phyloP scores from a whole-genome alignment of 305 asterid species.

The Fraxinus sp. region DNA sequence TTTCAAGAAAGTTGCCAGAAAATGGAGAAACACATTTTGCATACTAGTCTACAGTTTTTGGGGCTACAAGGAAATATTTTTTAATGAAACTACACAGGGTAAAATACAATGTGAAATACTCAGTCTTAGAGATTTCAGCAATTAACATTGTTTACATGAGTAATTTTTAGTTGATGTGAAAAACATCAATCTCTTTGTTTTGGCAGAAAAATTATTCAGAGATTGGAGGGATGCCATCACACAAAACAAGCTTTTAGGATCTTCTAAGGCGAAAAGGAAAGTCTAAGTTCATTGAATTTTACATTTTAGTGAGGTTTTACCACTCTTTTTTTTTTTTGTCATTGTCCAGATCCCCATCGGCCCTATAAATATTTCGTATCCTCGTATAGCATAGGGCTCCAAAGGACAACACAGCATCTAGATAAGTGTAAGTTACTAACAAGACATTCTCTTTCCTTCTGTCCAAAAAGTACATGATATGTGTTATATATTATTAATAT shows the following conservation, averaged over 20 bases:
- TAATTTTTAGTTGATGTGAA: neutral
- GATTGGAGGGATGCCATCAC: neutral
- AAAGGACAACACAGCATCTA: conserved; percentile 18
- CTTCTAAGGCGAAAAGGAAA: neutral
- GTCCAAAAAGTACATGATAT: conserved; percentile 13
- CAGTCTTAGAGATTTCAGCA: neutral
- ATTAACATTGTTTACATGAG: neutral
- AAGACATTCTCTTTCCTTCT: conserved; percentile 2
- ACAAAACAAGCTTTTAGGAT: neutral
- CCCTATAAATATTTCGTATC: conserved; percentile 7
- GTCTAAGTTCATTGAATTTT: neutral
- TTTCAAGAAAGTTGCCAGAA: neutral
- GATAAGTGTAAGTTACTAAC: neutral
- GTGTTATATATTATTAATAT: conserved; percentile 13
- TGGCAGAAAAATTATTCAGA: conserved; percentile 9
- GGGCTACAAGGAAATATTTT: conserved; percentile 12
- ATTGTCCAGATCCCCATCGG: neutral
- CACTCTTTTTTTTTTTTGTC: neutral
- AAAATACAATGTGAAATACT: neutral
- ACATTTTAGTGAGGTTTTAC: neutral
- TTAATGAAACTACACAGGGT: neutral
- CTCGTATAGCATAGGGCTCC: conserved; percentile 4
- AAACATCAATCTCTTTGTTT: conserved; percentile 16
- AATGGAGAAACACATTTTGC: conserved; percentile 11
- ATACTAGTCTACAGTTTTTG: neutral